phyloP scores from a whole-genome alignment of 2,329 filamentous ascomycete genomes.

The Aspergillus pseudonomiae region DNA sequence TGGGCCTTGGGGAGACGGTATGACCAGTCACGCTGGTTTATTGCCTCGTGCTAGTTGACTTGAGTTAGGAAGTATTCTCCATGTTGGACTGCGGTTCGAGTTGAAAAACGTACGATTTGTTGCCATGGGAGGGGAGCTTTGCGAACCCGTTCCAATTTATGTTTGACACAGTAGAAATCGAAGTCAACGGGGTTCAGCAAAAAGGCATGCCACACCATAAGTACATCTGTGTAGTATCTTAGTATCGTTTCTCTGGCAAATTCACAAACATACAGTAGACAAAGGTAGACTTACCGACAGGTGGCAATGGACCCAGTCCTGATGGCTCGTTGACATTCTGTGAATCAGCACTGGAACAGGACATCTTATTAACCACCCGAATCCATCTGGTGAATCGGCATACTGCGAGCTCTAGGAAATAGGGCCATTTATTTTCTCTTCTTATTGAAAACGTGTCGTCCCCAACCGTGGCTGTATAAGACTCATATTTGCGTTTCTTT shows the following conservation, averaged over 20 bases:
- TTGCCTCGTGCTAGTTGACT: constrained; percentile 14
- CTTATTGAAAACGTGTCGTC: background rate
- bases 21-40: constrained; percentile 15
- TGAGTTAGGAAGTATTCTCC: background rate
- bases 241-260: background rate
- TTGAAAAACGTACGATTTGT: constrained; percentile 40
- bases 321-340: background rate
- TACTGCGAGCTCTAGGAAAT: constrained; percentile 15
- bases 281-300: constrained; percentile 53
- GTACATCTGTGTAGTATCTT: constrained; percentile 56
- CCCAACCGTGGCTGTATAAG: background rate
- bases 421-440: constrained; percentile 15
- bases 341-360: background rate
- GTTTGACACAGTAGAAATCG: constrained; percentile 68
- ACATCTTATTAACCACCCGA: background rate
- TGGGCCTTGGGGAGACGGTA: constrained; percentile 9
- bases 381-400: constrained; percentile 18
- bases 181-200: constrained; percentile 73
- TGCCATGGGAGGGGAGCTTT: constrained; percentile 66
- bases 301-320: constrained; percentile 46
- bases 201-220: constrained; percentile 80
- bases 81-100: background rate
- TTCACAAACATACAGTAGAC: background rate
- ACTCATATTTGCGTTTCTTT: background rate
- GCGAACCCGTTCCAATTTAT: constrained; percentile 60